phyloP scores from a whole-genome alignment of 179 eudicot species.

The Beta corolliflora region DNA sequence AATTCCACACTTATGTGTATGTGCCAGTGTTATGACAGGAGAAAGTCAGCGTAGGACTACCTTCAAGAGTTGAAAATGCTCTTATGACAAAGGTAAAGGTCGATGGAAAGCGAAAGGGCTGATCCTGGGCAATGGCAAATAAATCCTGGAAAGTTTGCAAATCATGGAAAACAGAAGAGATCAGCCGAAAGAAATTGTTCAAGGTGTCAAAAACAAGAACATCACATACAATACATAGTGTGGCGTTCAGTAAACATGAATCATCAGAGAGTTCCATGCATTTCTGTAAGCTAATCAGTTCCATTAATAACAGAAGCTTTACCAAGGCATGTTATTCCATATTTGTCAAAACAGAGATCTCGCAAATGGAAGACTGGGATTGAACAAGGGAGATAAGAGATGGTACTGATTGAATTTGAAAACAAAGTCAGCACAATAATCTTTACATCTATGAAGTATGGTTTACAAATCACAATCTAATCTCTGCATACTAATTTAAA shows the following conservation, averaged over 20 bases:
- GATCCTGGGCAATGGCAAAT: conserved; percentile 97
- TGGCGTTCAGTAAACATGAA: not conserved
- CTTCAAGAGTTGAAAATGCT: conserved; percentile 99
- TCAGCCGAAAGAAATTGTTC: not conserved
- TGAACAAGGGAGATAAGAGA: not conserved
- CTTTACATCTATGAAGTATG: not conserved
- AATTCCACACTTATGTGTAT: not conserved
- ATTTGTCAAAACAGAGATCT: not conserved
- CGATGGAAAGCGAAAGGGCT: conserved; percentile 96
- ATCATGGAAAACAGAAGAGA: not conserved
- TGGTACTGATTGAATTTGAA: not conserved
- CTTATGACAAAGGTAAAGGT: conserved; percentile 87
- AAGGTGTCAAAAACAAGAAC: not conserved
- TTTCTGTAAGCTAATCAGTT: not conserved
- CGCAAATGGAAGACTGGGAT: not conserved
- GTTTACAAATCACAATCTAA: not conserved
- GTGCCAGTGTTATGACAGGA: not conserved
- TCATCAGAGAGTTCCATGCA: not conserved
- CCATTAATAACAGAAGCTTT: not conserved
- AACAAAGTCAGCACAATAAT: not conserved
- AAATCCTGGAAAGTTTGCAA: conserved; percentile 63
- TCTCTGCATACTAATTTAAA: not conserved
- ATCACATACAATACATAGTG: not conserved
- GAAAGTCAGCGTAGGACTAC: conserved; percentile 36
- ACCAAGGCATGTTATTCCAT: not conserved